Percentiles rank a stretch among this genome's conserved stretches.
Conservation (phyloP, 140 eudicot species). For the Cichorium intybus region DNA sequence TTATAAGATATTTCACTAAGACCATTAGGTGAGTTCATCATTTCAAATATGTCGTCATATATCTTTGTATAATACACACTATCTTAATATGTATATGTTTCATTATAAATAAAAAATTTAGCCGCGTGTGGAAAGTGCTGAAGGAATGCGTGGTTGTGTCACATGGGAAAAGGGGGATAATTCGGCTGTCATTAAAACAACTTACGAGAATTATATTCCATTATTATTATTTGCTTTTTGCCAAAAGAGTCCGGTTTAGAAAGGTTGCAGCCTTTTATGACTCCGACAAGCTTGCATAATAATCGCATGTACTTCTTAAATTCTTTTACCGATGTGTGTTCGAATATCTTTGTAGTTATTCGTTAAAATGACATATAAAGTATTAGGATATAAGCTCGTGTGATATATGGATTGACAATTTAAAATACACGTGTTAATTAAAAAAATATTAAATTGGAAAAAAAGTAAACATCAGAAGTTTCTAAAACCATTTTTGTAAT, state of each 20-base stretch:
- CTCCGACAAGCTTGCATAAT: neutral
- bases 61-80: neutral
- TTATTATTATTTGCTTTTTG: slow-evolving; percentile 27
- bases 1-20: too few relatives aligned
- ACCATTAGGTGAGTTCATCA: neutral
- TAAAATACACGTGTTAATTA: too few relatives aligned
- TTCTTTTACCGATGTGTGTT: too few relatives aligned
- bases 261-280: slow-evolving; percentile 11
- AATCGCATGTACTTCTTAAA: too few relatives aligned
- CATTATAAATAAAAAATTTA: neutral
- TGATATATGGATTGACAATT: too few relatives aligned
- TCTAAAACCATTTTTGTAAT: too few relatives aligned
- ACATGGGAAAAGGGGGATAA: slow-evolving; percentile 10
- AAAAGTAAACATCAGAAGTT: too few relatives aligned
- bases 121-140: slow-evolving; percentile 18
- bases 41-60: neutral
- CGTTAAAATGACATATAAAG: too few relatives aligned
- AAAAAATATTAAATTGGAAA: too few relatives aligned
- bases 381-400: too few relatives aligned
- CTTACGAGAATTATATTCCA: slow-evolving; percentile 31
- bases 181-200: slow-evolving; percentile 21
- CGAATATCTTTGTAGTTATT: too few relatives aligned
- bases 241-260: slow-evolving; percentile 21
- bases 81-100: neutral
- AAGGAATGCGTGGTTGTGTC: slow-evolving; percentile 9